These are phyloP conservation scores for Penicilliopsis zonata DNA, from an alignment of 495 filamentous ascomycete genomes.

Conservation along the genomic window DNA sequence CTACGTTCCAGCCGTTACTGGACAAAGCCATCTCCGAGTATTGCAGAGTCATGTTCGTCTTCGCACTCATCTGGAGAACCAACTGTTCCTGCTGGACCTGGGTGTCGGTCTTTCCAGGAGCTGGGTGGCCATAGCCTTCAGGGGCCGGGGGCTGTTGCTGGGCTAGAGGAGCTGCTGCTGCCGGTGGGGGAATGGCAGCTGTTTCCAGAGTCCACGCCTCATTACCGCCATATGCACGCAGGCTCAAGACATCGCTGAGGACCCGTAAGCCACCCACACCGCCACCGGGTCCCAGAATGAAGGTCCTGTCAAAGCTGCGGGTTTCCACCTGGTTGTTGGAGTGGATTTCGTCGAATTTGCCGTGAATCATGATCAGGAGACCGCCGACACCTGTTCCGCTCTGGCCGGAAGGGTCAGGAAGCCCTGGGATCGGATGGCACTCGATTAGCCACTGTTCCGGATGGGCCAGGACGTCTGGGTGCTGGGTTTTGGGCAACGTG, in stretches of 20 bases:
- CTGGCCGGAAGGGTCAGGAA: conserved; percentile 59
- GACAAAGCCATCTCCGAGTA: conserved; percentile 62
- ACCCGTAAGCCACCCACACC: conserved; percentile 55
- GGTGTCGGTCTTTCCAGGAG: conserved; percentile 23
- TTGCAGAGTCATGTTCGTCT: conserved; percentile 59
- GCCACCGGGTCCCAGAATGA: conserved; percentile 68
- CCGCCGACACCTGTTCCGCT: conserved; percentile 56
- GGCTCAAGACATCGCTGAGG: conserved; percentile 63
- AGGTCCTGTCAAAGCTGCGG: conserved; percentile 77
- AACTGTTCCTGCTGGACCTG: conserved; percentile 48
- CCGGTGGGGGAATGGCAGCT: conserved; percentile 14
- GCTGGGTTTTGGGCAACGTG: conserved; percentile 58
- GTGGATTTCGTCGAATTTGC: conserved; percentile 68
- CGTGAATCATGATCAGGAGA: conserved; percentile 66
- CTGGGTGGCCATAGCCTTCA: conserved; percentile 29
- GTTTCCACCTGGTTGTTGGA: conserved; percentile 38
- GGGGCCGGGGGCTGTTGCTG: conserved; percentile 14
- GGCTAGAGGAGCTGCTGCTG: conserved; percentile 2
- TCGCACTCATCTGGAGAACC: conserved; percentile 50
- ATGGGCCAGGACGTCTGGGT: conserved; percentile 53
- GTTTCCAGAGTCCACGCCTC: conserved; percentile 44
- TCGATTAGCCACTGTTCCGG: conserved; percentile 67
- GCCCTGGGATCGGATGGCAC: conserved; percentile 60
- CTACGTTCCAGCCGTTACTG: conserved; percentile 61
- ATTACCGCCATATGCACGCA: conserved; percentile 53